A percentile compares a stretch with the other conserved stretches of the same genome.
phyloP scores from a whole-genome alignment of 2,329 filamentous ascomycete genomes.

The Emergomyces africanus region DNA sequence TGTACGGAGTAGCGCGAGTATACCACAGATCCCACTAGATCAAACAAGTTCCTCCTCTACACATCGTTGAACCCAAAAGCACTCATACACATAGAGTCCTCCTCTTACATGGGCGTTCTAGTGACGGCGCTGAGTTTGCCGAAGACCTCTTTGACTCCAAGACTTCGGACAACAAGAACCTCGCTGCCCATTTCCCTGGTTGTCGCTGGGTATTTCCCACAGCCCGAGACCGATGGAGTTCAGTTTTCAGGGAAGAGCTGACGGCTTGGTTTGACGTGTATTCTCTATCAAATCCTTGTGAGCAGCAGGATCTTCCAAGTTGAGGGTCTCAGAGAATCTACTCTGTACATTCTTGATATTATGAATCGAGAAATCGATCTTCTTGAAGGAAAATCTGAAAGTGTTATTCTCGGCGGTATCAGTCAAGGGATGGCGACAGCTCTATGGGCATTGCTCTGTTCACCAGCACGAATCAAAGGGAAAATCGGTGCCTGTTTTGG shows the following conservation, averaged over 20 bases:
- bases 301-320: constrained; percentile 26
- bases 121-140: too few relatives aligned
- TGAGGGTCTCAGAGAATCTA: constrained; percentile 29
- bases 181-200: too few relatives aligned
- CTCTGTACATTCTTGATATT: constrained; percentile 22
- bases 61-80: background rate
- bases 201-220: too few relatives aligned
- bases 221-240: constrained; percentile 27
- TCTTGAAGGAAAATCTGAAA: constrained; percentile 18
- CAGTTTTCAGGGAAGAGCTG: constrained; percentile 35
- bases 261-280: constrained; percentile 38
- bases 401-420: constrained; percentile 34
- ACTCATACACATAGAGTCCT: constrained; percentile 2
- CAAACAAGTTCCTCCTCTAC: background rate
- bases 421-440: constrained; percentile 38
- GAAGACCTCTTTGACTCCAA: too few relatives aligned
- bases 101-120: constrained; percentile 39
- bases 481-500: constrained; percentile 32
- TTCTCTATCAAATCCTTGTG: constrained; percentile 27
- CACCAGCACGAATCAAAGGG: constrained; percentile 9
- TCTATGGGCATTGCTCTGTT: constrained; percentile 27
- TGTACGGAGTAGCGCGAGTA: too few relatives aligned
- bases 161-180: too few relatives aligned
- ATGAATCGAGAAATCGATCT: constrained; percentile 22
- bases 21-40: too few relatives aligned